Evolutionary conservation across 2,329 filamentous ascomycete species (phyloP).

Genomic region (Pseudocercospora ulei): DNA sequence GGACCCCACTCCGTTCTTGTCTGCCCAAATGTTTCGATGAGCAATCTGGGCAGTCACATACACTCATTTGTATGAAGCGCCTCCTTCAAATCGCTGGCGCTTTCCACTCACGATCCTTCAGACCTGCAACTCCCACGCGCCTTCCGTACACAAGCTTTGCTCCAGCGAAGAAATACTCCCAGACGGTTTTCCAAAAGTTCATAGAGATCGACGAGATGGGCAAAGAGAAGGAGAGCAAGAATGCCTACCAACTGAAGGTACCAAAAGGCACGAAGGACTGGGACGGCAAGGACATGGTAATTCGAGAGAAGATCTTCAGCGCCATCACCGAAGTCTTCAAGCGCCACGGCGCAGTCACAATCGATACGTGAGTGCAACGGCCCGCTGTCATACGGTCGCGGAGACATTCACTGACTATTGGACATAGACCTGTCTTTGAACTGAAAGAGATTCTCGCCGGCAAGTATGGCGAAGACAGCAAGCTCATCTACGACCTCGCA

Average conservation of each 20-base stretch:
- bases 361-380: slow-evolving; percentile 55
- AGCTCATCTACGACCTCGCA: slow-evolving; percentile 81
- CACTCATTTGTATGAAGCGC: slow-evolving; percentile 18
- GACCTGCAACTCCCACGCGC: not conserved
- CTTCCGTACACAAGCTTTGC: not conserved
- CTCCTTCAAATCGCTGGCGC: slow-evolving; percentile 12
- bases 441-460: slow-evolving; percentile 75
- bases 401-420: slow-evolving; percentile 12
- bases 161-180: not conserved
- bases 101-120: slow-evolving; percentile 2
- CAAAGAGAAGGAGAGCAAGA: slow-evolving; percentile 38
- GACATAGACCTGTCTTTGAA: slow-evolving; percentile 60
- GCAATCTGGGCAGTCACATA: too few relatives aligned
- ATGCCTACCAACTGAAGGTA: slow-evolving; percentile 61
- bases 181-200: slow-evolving; percentile 9
- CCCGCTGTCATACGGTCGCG: not conserved
- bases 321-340: slow-evolving; percentile 72
- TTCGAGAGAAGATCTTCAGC: slow-evolving; percentile 69
- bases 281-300: slow-evolving; percentile 67
- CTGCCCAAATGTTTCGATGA: slow-evolving; percentile 7
- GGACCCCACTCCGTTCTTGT: not conserved
- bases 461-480: slow-evolving; percentile 87
- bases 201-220: slow-evolving; percentile 37
- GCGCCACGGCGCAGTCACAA: slow-evolving; percentile 66
- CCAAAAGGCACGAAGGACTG: slow-evolving; percentile 88